Evolutionary conservation across 495 filamentous ascomycete species (phyloP).

Genomic region (Aspergillus mulundensis): DNA sequence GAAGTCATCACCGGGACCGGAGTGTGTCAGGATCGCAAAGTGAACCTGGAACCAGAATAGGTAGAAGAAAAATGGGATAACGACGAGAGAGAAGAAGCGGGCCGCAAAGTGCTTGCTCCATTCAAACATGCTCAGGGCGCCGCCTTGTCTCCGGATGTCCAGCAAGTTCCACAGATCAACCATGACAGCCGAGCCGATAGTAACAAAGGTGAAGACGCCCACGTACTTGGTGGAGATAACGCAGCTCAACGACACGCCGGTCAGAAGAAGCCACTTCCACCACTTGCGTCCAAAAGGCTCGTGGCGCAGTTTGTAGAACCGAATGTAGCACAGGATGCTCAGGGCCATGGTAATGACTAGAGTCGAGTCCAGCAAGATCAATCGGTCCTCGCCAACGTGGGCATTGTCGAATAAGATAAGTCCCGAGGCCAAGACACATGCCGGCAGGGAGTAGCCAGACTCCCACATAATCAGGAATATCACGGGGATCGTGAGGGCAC

Average conservation of each 20-base stretch:
- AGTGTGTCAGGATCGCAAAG: conserved; percentile 81
- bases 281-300: conserved; percentile 88
- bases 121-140: conserved; percentile 67
- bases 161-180: conserved; percentile 95
- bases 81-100: conserved; percentile 73
- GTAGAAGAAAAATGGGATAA: conserved; percentile 95
- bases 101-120: conserved; percentile 90
- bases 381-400: conserved; percentile 91
- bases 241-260: conserved; percentile 88
- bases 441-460: conserved; percentile 92
- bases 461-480: conserved; percentile 99
- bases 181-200: conserved; percentile 86
- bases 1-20: conserved; percentile 95
- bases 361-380: conserved; percentile 93
- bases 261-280: conserved; percentile 99
- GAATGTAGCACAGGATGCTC: conserved; percentile 87
- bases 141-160: conserved; percentile 75
- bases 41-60: conserved; percentile 99
- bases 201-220: conserved; percentile 93
- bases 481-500: conserved; percentile 88
- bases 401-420: conserved; percentile 96
- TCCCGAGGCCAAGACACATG: conserved; percentile 79
- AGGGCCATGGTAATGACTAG: conserved; percentile 94
- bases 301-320: conserved; percentile 95
- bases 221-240: conserved; percentile 99